Evolutionary conservation across 2,329 filamentous ascomycete genomes (phyloP).

Genomic region (Nannizziopsis barbatae): DNA sequence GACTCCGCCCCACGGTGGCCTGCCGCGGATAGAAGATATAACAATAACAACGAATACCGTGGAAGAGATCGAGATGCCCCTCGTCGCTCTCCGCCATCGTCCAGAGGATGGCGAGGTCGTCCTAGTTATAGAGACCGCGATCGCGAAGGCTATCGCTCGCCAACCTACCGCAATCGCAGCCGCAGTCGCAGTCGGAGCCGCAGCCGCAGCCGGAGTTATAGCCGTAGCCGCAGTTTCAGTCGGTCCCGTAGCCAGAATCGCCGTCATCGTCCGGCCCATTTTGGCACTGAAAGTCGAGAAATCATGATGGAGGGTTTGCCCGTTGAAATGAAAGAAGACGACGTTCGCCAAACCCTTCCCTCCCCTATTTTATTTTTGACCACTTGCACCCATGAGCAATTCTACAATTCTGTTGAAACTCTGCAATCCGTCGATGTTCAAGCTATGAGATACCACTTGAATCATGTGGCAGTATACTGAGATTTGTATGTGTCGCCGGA

Average conservation of each 20-base stretch:
- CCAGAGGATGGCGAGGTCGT: slow-evolving; percentile 29
- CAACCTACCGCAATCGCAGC: slow-evolving; percentile 27
- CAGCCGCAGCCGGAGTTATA: slow-evolving; percentile 23
- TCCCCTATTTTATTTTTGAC: slow-evolving; percentile 5
- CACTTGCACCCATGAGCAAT: slow-evolving; percentile 10
- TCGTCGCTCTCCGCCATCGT: slow-evolving; percentile 26
- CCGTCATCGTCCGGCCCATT: slow-evolving; percentile 28
- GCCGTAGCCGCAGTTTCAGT: slow-evolving; percentile 23
- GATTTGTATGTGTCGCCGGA: slow-evolving; percentile 28
- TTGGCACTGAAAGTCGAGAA: slow-evolving; percentile 38
- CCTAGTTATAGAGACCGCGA: slow-evolving; percentile 35
- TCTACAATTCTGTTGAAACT: slow-evolving; percentile 5
- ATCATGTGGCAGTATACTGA: slow-evolving; percentile 29
- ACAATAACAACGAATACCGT: slow-evolving; percentile 21
- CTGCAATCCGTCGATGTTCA: background rate
- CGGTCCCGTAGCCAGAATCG: slow-evolving; percentile 22
- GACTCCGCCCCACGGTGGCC: slow-evolving; percentile 27
- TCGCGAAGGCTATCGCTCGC: slow-evolving; percentile 38
- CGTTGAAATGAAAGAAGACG: slow-evolving; percentile 40
- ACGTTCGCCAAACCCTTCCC: slow-evolving; percentile 35
- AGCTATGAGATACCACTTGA: background rate
- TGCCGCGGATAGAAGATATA: slow-evolving; percentile 27
- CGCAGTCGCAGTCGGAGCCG: slow-evolving; percentile 26
- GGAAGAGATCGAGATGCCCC: slow-evolving; percentile 29
- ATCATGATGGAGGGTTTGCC: slow-evolving; percentile 42